These are phyloP conservation scores for Penicillium ucsense DNA, from an alignment of 495 filamentous ascomycete genomes.

Conservation along the genomic window DNA sequence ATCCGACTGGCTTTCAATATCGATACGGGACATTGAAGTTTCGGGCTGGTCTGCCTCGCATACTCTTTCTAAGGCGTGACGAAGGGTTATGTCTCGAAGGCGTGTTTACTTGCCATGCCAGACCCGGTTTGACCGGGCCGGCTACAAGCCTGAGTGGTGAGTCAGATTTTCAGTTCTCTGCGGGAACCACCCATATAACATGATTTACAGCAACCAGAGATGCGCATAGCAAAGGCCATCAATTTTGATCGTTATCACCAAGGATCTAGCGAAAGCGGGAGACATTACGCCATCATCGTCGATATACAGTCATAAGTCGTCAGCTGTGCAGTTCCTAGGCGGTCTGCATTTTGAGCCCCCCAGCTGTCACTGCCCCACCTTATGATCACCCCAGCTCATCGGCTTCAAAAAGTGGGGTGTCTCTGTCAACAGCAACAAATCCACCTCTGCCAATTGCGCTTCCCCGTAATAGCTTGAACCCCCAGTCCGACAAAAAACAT, in stretches of 20 bases:
- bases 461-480: neutral
- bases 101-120: neutral
- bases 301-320: no score
- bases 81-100: neutral
- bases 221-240: no score
- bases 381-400: no score
- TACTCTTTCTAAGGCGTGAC: neutral
- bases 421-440: conserved; percentile 2
- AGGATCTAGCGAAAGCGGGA: neutral
- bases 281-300: no score
- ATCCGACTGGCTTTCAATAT: no score
- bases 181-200: no score
- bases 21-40: no score
- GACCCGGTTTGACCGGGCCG: neutral
- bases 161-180: neutral
- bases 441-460: neutral
- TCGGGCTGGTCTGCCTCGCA: no score
- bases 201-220: no score
- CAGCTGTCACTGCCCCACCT: no score
- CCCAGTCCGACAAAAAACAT: conserved; percentile 7
- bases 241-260: no score
- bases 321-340: neutral
- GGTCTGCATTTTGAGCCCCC: neutral
- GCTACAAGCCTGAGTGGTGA: neutral
- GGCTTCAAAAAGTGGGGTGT: conserved; percentile 6